Base-by-base conservation (phyloP, 2,329 filamentous ascomycete species). In the Stemphylium lycopersici region DNA sequence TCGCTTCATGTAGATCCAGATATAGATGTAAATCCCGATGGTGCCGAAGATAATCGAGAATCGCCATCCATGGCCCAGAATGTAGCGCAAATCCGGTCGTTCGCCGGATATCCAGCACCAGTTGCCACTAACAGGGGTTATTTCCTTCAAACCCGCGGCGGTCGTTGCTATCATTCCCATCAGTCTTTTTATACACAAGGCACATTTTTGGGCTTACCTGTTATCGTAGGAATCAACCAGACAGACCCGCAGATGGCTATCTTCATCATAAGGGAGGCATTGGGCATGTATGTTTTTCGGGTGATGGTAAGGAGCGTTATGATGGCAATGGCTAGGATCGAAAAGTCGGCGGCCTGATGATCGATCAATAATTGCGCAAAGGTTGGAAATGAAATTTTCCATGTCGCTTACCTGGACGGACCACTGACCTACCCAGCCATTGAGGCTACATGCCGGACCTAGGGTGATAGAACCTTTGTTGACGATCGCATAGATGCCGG, bases 381-480 rank as follows among this genome's bases (percentile, higher is more conserved):
- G 6, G 18, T 6, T 18, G 15, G 3, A 39, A 26, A 12, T 24
- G 42, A 37, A 40, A 6, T 4, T n/a, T 11, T n/a, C 24, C 34
- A 20, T 20, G 7, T 22, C 10, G 37, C 55, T 13, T 47, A 76
- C 69, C 60, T 66, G 41, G 7, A 37, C 79, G 2, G 76, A 79
- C 40, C 80, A 68, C 48, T 81, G 80, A 20, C 77, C 77, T 33
- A 80, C 56, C 65, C 76, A 79, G 32, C 78, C 79, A 58, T 80
- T 81, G 15, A 75, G 50, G 7, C 68, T 69, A 57, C 79, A 81
- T 3, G 71, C 72, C 0, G 63, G 12, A 11, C 75, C 72, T 7
- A 67, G 53, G 6, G 51, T 37, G 13, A 77, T 59, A 11, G 70
- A 26, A 37, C 55, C 59, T 0, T 56, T 56, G 26, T 70, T 62